phyloP scores from a whole-genome alignment of 1,284 basidiomycete species.

The Trametes polyzona region DNA sequence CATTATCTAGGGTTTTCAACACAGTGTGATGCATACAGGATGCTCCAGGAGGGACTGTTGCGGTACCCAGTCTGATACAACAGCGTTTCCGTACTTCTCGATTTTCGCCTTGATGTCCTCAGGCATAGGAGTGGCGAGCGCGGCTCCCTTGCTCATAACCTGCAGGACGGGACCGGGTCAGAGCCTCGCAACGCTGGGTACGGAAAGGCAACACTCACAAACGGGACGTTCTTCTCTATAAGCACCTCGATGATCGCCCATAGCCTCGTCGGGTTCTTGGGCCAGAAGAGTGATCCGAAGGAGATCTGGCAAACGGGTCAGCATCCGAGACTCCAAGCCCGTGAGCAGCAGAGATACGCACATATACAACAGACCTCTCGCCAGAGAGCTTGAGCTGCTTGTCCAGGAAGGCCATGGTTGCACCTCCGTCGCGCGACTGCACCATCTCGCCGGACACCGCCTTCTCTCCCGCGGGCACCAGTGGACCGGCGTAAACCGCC shows the following conservation, averaged over 20 bases:
- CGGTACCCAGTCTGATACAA: slow-evolving; percentile 25
- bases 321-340: too few species aligned
- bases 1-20: too few species aligned
- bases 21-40: slow-evolving; percentile 14
- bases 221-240: slow-evolving; percentile 21
- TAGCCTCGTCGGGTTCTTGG: slow-evolving; percentile 10
- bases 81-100: slow-evolving; percentile 16
- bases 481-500: slow-evolving; percentile 19
- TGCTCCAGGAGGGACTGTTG: slow-evolving; percentile 29
- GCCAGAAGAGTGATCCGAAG: slow-evolving; percentile 26
- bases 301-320: slow-evolving; percentile 8
- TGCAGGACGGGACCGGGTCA: neutral
- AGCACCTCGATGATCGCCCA: slow-evolving; percentile 21
- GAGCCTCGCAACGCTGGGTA: too few species aligned
- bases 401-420: slow-evolving; percentile 23
- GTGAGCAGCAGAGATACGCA: neutral
- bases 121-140: slow-evolving; percentile 16
- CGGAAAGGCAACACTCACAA: slow-evolving; percentile 12
- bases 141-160: neutral
- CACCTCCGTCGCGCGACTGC: neutral
- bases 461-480: slow-evolving; percentile 8
- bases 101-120: slow-evolving; percentile 22
- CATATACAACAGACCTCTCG: slow-evolving; percentile 26
- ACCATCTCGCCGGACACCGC: neutral
- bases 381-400: slow-evolving; percentile 17